Conservation (phyloP, 176 grass and related monocot species). For the Zizania latifolia region DNA sequence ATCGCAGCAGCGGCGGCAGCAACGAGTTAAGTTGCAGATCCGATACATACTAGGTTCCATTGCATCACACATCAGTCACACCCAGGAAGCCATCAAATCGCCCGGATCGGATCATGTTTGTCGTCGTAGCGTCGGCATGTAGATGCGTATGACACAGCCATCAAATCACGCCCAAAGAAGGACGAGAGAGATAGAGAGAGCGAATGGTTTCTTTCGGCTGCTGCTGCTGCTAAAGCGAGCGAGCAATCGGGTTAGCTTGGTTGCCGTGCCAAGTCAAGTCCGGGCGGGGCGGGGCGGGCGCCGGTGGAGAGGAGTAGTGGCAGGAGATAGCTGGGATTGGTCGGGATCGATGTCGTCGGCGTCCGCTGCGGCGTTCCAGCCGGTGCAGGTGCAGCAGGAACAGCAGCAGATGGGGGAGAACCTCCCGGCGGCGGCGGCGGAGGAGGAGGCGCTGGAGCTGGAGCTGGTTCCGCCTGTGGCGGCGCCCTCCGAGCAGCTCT, state of each 20-base stretch:
- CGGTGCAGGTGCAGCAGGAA: background rate
- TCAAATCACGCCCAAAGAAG: slow-evolving; percentile 31
- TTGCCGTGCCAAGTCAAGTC: slow-evolving; percentile 38
- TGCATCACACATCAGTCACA: slow-evolving; percentile 76
- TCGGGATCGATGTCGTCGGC: slow-evolving; percentile 49
- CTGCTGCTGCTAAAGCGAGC: too few species aligned
- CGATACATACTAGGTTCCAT: slow-evolving; percentile 92
- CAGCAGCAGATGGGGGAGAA: slow-evolving; percentile 27
- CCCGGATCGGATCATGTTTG: too few species aligned
- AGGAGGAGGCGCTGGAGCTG: too few species aligned
- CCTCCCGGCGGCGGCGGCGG: slow-evolving; percentile 4
- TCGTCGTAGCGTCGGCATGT: too few species aligned
- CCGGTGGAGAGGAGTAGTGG: background rate
- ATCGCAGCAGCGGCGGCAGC: slow-evolving; percentile 56
- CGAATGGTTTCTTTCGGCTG: too few species aligned
- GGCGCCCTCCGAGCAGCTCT: slow-evolving; percentile 49
- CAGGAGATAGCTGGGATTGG: slow-evolving; percentile 19
- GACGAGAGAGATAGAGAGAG: too few species aligned
- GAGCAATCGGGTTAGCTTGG: too few species aligned
- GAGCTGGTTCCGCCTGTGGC: too few species aligned
- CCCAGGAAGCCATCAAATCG: slow-evolving; percentile 71
- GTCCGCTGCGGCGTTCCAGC: slow-evolving; percentile 5
- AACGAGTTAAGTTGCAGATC: slow-evolving; percentile 51
- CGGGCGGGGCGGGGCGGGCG: too few species aligned
- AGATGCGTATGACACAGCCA: background rate